Percentiles rank a stretch among this genome's conserved stretches.
Evolutionary conservation across 176 grass and related monocot genomes (phyloP).

Genomic region (Oryza glaberrima): DNA sequence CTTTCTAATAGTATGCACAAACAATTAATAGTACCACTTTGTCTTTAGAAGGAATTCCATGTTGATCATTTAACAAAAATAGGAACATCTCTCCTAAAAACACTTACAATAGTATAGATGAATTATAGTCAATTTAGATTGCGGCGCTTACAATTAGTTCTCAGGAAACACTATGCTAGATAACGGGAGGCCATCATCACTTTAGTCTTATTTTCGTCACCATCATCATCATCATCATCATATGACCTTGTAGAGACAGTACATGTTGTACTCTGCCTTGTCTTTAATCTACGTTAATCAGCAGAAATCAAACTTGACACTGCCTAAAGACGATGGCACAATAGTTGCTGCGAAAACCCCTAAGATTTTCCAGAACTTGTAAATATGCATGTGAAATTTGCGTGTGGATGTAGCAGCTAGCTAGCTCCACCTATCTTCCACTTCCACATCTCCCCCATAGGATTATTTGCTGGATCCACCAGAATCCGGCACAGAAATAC

Average conservation of each 20-base stretch:
- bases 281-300: not conserved
- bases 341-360: not conserved
- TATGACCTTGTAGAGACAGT: not conserved
- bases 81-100: not conserved
- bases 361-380: not conserved
- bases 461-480: not conserved
- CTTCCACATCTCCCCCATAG: not conserved
- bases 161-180: not conserved
- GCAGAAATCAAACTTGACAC: not conserved
- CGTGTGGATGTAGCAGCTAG: not conserved
- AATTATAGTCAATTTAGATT: not conserved
- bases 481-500: slow-evolving; percentile 50
- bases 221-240: not conserved
- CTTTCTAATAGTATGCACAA: not conserved
- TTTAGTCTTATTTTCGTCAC: no score
- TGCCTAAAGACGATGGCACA: not conserved
- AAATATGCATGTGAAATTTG: not conserved
- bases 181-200: not conserved
- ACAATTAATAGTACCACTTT: not conserved
- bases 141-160: not conserved
- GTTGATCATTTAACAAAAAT: not conserved
- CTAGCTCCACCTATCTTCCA: not conserved
- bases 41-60: not conserved
- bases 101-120: not conserved
- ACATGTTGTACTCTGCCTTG: not conserved